A percentile compares a stretch with the other conserved stretches of the same genome.
phyloP scores from a whole-genome alignment of 805 yeast species.

The Ogataea kodamae region DNA sequence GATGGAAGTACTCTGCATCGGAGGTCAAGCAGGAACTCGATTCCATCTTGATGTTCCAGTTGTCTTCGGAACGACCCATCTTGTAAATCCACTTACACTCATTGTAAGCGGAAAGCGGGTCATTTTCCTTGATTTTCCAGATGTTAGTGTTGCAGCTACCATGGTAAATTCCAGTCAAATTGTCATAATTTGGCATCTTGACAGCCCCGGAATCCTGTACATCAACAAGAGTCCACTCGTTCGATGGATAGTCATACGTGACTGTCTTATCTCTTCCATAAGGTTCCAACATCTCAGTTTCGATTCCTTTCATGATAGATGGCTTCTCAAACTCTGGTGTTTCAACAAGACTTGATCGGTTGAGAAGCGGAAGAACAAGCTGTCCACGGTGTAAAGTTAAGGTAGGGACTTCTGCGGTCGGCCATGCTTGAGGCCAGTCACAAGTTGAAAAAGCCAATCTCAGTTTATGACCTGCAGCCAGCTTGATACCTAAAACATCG shows the following conservation, averaged over 20 bases:
- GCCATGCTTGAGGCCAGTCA: constrained; percentile 50
- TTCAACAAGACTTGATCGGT: constrained; percentile 13
- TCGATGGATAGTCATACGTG: constrained; percentile 33
- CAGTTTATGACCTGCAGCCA: constrained; percentile 36
- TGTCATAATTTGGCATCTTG: constrained; percentile 32
- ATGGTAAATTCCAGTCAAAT: constrained; percentile 36
- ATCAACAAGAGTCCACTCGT: constrained; percentile 35
- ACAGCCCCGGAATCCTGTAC: constrained; percentile 36
- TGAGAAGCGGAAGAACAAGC: constrained; percentile 31
- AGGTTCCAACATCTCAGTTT: constrained; percentile 25
- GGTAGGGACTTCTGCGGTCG: constrained; percentile 39
- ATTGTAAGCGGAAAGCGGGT: constrained; percentile 39
- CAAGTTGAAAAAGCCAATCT: constrained; percentile 41
- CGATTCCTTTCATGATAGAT: constrained; percentile 30
- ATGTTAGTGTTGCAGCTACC: constrained; percentile 39
- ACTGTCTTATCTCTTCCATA: constrained; percentile 29
- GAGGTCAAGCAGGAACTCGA: constrained; percentile 31
- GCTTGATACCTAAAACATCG: constrained; percentile 40
- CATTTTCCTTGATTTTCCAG: constrained; percentile 36
- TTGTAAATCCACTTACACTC: constrained; percentile 39
- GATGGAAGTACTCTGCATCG: constrained; percentile 33
- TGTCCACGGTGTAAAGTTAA: constrained; percentile 34
- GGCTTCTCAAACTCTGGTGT: constrained; percentile 31
- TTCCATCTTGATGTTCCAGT: constrained; percentile 38
- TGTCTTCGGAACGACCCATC: constrained; percentile 39